phyloP scores from a whole-genome alignment of 2,329 filamentous ascomycete species.

The Diaporthe sp. region DNA sequence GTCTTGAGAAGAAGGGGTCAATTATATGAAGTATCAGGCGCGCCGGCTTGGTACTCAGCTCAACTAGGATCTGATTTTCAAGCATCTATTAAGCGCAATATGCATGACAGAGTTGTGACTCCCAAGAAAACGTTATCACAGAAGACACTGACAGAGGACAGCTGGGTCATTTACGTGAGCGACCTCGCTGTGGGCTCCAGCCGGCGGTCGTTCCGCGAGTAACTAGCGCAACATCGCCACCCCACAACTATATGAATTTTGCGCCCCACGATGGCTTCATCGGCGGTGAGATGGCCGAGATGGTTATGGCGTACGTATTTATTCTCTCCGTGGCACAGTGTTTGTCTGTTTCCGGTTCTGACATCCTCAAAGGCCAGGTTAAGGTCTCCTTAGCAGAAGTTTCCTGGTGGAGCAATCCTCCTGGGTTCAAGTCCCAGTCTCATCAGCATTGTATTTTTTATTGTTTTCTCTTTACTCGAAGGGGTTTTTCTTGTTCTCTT shows the following conservation, averaged over 20 bases:
- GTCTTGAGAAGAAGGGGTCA: not conserved
- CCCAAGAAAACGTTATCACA: not conserved
- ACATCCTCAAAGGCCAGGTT: slow-evolving; percentile 19
- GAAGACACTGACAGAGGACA: not conserved
- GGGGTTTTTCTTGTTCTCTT: not conserved
- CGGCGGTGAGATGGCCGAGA: slow-evolving; percentile 35
- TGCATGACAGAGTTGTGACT: not conserved
- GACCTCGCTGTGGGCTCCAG: not conserved
- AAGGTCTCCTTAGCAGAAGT: slow-evolving; percentile 32
- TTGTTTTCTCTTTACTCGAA: not conserved
- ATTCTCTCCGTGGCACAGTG: not conserved
- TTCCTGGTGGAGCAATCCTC: slow-evolving; percentile 37
- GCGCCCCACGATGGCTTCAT: not conserved
- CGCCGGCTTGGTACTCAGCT: not conserved
- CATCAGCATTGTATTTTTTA: not conserved
- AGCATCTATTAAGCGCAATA: not conserved
- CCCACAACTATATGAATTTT: not conserved
- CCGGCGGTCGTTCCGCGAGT: not conserved
- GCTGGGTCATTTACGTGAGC: not conserved
- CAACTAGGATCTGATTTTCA: not conserved
- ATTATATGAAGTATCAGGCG: too few relatives aligned
- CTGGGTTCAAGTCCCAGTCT: slow-evolving; percentile 34
- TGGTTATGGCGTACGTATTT: slow-evolving; percentile 27
- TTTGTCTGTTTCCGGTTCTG: not conserved
- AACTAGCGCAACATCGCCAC: not conserved